Conservation (phyloP, 306 rosid species). For the Gillenia trifoliata region DNA sequence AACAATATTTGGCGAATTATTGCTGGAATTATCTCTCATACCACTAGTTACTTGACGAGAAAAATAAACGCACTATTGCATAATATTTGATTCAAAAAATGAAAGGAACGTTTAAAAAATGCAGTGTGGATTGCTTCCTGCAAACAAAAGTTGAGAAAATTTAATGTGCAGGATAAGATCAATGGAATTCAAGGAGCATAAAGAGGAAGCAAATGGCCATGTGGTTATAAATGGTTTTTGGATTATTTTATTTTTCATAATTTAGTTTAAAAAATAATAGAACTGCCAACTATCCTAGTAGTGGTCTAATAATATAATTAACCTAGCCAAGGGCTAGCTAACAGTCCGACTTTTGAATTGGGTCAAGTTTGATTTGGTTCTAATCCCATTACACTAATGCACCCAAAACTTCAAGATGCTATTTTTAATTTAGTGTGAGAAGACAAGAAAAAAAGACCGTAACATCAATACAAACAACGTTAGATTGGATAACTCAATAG, state of each 20-base stretch:
- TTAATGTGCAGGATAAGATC: background rate
- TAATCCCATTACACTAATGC: background rate
- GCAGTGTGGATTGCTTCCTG: background rate
- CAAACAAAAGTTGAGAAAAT: background rate
- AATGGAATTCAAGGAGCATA: background rate
- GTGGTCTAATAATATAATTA: background rate
- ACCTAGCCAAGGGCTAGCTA: background rate
- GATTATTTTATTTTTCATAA: background rate
- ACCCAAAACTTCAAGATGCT: background rate
- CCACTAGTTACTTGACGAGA: background rate
- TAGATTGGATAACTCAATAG: background rate
- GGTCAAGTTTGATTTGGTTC: background rate
- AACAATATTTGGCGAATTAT: too few relatives aligned
- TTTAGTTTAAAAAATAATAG: background rate
- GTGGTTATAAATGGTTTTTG: background rate
- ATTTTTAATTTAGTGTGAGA: background rate
- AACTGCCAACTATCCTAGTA: background rate
- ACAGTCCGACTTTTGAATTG: background rate
- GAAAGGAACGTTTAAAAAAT: background rate
- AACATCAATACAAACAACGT: background rate
- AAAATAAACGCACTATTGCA: background rate
- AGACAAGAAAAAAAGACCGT: background rate
- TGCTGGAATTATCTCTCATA: too few relatives aligned
- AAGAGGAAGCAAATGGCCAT: conserved; percentile 10
- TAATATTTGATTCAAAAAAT: background rate